phyloP scores from a whole-genome alignment of 805 yeast genomes.

The Candida andamanensis region DNA sequence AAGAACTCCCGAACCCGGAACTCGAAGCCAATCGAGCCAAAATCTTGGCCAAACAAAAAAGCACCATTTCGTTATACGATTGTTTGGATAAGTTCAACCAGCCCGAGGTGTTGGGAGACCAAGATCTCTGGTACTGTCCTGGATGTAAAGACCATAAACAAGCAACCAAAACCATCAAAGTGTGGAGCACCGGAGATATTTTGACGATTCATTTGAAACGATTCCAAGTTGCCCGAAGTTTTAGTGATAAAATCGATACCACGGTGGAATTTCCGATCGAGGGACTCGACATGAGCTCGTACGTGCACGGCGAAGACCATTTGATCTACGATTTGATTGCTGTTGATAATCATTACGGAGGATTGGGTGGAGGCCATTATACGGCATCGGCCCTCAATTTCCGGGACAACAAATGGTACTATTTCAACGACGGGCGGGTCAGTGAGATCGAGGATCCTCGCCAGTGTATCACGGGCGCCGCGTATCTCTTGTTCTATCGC shows the following conservation, averaged over 20 bases:
- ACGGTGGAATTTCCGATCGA: slow-evolving; percentile 83
- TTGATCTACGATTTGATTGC: slow-evolving; percentile 80
- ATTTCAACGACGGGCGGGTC: slow-evolving; percentile 83
- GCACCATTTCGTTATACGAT: slow-evolving; percentile 52
- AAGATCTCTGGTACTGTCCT: slow-evolving; percentile 94
- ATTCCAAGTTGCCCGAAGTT: slow-evolving; percentile 76
- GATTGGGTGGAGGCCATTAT: slow-evolving; percentile 96
- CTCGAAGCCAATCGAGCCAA: slow-evolving; percentile 43
- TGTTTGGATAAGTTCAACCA: slow-evolving; percentile 71
- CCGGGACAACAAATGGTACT: slow-evolving; percentile 77
- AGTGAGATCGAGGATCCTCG: slow-evolving; percentile 50
- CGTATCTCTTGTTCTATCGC: slow-evolving; percentile 81
- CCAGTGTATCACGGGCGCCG: slow-evolving; percentile 66
- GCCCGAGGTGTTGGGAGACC: slow-evolving; percentile 80
- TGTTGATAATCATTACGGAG: slow-evolving; percentile 94
- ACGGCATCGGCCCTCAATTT: slow-evolving; percentile 84
- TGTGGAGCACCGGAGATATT: slow-evolving; percentile 93
- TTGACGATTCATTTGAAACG: slow-evolving; percentile 86
- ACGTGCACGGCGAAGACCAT: slow-evolving; percentile 39
- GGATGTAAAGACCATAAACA: slow-evolving; percentile 81
- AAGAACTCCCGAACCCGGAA: slow-evolving; percentile 45
- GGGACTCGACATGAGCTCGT: slow-evolving; percentile 67
- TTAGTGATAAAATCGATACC: slow-evolving; percentile 85
- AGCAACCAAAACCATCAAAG: slow-evolving; percentile 84
- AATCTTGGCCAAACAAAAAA: slow-evolving; percentile 37